These are phyloP conservation scores for Colletotrichum eleusines DNA, from an alignment of 2,329 filamentous ascomycete genomes.

Conservation along the genomic window DNA sequence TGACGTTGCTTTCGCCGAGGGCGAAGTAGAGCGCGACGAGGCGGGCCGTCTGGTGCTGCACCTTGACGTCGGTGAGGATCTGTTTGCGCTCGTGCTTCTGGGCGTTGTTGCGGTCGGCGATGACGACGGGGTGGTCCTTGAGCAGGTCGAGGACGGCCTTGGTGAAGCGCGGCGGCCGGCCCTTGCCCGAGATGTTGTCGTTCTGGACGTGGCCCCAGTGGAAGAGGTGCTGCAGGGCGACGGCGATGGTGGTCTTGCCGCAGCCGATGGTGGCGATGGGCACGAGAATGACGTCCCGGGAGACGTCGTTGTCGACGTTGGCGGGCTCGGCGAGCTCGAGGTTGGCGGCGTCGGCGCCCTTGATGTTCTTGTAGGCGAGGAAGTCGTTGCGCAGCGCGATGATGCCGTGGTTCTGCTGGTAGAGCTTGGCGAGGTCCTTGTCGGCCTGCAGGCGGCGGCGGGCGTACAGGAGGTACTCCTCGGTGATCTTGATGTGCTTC, in stretches of 20 bases:
- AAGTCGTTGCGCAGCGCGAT: conserved; percentile 92
- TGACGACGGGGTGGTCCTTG: conserved; percentile 75
- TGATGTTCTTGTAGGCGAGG: conserved; percentile 83
- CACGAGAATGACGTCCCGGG: conserved; percentile 81
- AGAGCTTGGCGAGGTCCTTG: conserved; percentile 75
- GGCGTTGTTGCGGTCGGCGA: conserved; percentile 96
- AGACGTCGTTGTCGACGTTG: conserved; percentile 63
- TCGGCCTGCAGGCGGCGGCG: conserved; percentile 78
- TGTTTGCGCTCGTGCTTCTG: conserved; percentile 89
- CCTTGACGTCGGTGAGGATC: conserved; percentile 81
- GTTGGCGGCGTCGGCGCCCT: conserved; percentile 88
- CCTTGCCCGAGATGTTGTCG: conserved; percentile 89
- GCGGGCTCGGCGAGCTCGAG: conserved; percentile 71
- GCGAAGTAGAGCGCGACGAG: conserved; percentile 91
- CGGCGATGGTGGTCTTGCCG: conserved; percentile 92
- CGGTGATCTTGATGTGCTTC: conserved; percentile 91
- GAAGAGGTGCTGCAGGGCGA: conserved; percentile 86
- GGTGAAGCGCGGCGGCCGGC: conserved; percentile 83
- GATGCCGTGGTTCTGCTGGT: conserved; percentile 93
- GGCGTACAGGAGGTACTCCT: conserved; percentile 89
- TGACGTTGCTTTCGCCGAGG: conserved; percentile 81
- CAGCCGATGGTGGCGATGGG: conserved; percentile 95
- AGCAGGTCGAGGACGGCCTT: conserved; percentile 76
- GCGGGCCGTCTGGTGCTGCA: conserved; percentile 71
- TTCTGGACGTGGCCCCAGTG: conserved; percentile 96